phyloP scores from a whole-genome alignment of 108 stramenopile species.

The Fistulifera pelliculosa region DNA sequence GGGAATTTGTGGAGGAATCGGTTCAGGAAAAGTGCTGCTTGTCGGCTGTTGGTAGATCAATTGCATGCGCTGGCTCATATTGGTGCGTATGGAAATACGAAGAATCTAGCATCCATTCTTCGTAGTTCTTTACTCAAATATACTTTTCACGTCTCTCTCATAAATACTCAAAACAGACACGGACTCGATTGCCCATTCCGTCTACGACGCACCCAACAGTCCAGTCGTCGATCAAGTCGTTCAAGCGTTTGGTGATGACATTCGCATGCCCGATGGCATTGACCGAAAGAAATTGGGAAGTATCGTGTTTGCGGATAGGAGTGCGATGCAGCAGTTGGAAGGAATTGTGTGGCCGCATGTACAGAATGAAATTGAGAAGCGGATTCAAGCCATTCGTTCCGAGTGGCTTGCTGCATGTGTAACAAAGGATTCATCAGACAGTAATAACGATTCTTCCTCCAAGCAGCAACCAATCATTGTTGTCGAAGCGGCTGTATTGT shows the following conservation, averaged over 20 bases:
- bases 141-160: slow-evolving; percentile 5
- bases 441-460: too few relatives aligned
- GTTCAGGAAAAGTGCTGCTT: slow-evolving; percentile 73
- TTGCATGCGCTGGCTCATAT: slow-evolving; percentile 45
- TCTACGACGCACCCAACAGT: slow-evolving; percentile 60
- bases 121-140: neutral
- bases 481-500: slow-evolving; percentile 70
- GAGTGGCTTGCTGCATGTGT: too few relatives aligned
- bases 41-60: slow-evolving; percentile 48
- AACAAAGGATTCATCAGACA: too few relatives aligned
- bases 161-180: slow-evolving; percentile 36
- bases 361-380: slow-evolving; percentile 31
- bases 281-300: slow-evolving; percentile 54
- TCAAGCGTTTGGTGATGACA: slow-evolving; percentile 44
- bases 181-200: slow-evolving; percentile 63
- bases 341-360: slow-evolving; percentile 77
- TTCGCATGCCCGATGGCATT: slow-evolving; percentile 22
- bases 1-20: slow-evolving; percentile 75
- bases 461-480: slow-evolving; percentile 29
- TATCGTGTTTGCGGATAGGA: slow-evolving; percentile 64
- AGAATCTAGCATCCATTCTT: neutral
- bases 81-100: slow-evolving; percentile 12
- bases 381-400: slow-evolving; percentile 27
- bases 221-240: slow-evolving; percentile 43
- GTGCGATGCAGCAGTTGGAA: slow-evolving; percentile 59